Evolutionary conservation across 306 rosid genomes (phyloP).

Genomic region (Comarum palustre): DNA sequence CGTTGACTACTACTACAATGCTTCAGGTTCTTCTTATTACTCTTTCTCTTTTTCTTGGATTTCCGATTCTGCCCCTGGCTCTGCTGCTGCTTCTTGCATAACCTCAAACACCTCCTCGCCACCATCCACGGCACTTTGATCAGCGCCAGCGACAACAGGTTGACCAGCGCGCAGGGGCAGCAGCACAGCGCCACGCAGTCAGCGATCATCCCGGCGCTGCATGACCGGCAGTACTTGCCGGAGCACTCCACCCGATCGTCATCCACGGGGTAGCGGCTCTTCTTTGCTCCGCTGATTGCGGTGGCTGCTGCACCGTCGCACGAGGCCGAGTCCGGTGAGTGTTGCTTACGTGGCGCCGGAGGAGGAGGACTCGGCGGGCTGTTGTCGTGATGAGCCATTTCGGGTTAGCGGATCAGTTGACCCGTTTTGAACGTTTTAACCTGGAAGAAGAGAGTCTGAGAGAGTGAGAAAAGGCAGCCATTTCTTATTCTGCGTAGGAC

Average conservation of each 20-base stretch:
- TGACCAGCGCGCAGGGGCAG: slow-evolving; percentile 69
- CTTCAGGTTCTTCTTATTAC: not conserved
- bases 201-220: slow-evolving; percentile 52
- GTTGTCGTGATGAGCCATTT: not conserved
- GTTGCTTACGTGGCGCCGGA: not conserved
- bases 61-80: slow-evolving; percentile 5
- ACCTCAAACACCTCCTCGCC: slow-evolving; percentile 50
- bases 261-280: slow-evolving; percentile 10
- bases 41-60: slow-evolving; percentile 8
- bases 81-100: slow-evolving; percentile 26
- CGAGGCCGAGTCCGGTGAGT: not conserved
- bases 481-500: not conserved
- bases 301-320: not conserved
- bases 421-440: not conserved
- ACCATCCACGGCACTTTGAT: slow-evolving; percentile 61
- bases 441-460: not conserved
- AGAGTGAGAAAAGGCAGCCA: not conserved
- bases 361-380: not conserved
- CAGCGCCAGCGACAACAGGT: slow-evolving; percentile 50
- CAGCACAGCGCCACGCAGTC: slow-evolving; percentile 79
- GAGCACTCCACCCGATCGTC: slow-evolving; percentile 49
- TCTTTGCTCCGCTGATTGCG: not conserved
- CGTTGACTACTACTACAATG: slow-evolving; percentile 21
- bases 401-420: not conserved
- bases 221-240: slow-evolving; percentile 48